Evolutionary conservation across 345 rosid genomes (phyloP).

Genomic region (Gossypium thurberi): DNA sequence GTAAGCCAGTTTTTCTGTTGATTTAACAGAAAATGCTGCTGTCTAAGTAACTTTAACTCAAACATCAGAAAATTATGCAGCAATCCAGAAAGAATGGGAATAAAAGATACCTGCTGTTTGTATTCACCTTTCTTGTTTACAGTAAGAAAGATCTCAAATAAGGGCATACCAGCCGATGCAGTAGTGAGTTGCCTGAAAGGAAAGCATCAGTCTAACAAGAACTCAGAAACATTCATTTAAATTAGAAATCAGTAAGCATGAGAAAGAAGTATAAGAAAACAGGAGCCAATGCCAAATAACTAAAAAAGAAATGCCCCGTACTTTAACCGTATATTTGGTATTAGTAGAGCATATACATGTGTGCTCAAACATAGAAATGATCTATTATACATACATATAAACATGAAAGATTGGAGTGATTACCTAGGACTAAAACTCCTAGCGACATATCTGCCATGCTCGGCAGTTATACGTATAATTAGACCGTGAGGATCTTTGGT

Average conservation of each 20-base stretch:
- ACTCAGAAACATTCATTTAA: slow-evolving; percentile 3
- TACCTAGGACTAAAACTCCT: slow-evolving; percentile 84
- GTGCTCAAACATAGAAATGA: not conserved
- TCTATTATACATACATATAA: not conserved
- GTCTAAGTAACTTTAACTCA: not conserved
- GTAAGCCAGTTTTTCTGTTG: not conserved
- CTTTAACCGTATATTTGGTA: not conserved
- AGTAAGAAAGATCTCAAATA: slow-evolving; percentile 82
- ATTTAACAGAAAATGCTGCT: not conserved
- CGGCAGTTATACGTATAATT: slow-evolving; percentile 79
- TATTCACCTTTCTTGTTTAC: slow-evolving; percentile 63
- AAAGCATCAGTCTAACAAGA: slow-evolving; percentile 16
- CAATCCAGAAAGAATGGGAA: not conserved
- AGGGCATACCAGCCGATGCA: slow-evolving; percentile 59
- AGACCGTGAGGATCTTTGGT: slow-evolving; percentile 74
- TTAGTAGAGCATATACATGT: not conserved
- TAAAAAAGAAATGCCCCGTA: not conserved
- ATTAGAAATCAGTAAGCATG: not conserved
- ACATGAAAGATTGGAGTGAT: slow-evolving; percentile 2
- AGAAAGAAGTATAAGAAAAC: not conserved
- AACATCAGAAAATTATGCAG: not conserved
- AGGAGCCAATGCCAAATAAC: not conserved
- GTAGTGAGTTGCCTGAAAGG: slow-evolving; percentile 72
- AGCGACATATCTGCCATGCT: slow-evolving; percentile 93
- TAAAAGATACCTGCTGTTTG: slow-evolving; percentile 61